A percentile compares a stretch with the other conserved stretches of the same genome.
These are phyloP conservation scores for Fraxinus pennsylvanica DNA, from an alignment of 257 asterid species.

Conservation along the genomic window DNA sequence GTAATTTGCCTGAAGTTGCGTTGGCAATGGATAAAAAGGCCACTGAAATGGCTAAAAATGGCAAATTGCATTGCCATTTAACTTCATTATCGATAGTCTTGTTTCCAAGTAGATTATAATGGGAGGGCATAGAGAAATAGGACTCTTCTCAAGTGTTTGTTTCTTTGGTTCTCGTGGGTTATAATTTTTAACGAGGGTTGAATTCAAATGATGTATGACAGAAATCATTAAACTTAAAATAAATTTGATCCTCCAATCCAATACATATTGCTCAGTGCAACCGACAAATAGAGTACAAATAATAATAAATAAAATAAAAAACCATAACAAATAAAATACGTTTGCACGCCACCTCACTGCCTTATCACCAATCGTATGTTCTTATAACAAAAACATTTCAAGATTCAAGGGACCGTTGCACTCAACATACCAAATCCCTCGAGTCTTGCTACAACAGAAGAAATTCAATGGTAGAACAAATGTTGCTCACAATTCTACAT, in stretches of 20 bases:
- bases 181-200: not conserved
- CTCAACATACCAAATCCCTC: conserved; percentile 24
- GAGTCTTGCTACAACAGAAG: conserved; percentile 30
- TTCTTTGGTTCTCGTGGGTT: not conserved
- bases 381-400: conserved; percentile 10
- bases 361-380: conserved; percentile 2
- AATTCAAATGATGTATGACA: not conserved
- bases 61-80: too few species aligned
- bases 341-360: not conserved
- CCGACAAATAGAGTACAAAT: not conserved
- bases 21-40: too few species aligned
- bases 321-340: not conserved
- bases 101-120: conserved; percentile 72
- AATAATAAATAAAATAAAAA: not conserved
- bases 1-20: not conserved
- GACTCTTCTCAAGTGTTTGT: not conserved
- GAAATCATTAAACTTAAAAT: not conserved
- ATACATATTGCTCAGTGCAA: not conserved
- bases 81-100: conserved; percentile 34
- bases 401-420: conserved; percentile 24
- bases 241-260: not conserved
- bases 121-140: conserved; percentile 74
- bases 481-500: conserved; percentile 30
- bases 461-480: conserved; percentile 28
- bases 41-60: too few species aligned